Conservation (phyloP, 1,284 basidiomycete genomes). For the Jaminaea rosea region DNA sequence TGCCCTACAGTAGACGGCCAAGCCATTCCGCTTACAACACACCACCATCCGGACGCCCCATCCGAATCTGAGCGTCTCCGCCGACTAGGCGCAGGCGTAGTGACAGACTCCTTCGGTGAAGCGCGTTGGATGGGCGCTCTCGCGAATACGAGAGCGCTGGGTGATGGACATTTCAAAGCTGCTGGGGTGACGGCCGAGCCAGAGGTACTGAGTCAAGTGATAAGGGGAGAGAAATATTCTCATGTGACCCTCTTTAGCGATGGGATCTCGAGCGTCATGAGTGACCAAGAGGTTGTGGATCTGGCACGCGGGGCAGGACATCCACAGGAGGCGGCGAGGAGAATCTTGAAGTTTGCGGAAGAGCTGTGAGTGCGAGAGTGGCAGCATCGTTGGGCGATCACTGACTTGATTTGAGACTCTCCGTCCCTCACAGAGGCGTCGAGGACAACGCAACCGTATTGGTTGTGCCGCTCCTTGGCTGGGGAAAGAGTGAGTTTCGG, state of each 20-base stretch:
- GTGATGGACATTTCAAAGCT: constrained; percentile 70
- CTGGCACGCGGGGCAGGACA: constrained; percentile 64
- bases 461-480: constrained; percentile 84
- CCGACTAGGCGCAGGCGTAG: constrained; percentile 74
- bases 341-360: constrained; percentile 78
- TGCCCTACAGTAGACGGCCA: constrained; percentile 65
- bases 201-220: constrained; percentile 51
- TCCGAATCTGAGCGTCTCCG: constrained; percentile 75
- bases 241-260: constrained; percentile 52
- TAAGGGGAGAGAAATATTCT: constrained; percentile 51
- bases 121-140: constrained; percentile 91
- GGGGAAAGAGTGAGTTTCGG: constrained; percentile 58
- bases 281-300: constrained; percentile 89
- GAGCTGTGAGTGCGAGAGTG: constrained; percentile 62
- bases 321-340: constrained; percentile 70
- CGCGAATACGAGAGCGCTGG: constrained; percentile 86
- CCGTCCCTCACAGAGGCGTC: constrained; percentile 31
- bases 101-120: constrained; percentile 93
- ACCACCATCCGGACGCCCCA: constrained; percentile 80
- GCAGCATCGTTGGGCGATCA: too few species aligned
- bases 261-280: constrained; percentile 78
- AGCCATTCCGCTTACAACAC: constrained; percentile 59
- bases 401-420: background rate
- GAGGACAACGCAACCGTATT: constrained; percentile 87
- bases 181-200: constrained; percentile 73